These are phyloP conservation scores for Usnea hakonensis DNA, from an alignment of 495 filamentous ascomycete species.

Conservation along the genomic window DNA sequence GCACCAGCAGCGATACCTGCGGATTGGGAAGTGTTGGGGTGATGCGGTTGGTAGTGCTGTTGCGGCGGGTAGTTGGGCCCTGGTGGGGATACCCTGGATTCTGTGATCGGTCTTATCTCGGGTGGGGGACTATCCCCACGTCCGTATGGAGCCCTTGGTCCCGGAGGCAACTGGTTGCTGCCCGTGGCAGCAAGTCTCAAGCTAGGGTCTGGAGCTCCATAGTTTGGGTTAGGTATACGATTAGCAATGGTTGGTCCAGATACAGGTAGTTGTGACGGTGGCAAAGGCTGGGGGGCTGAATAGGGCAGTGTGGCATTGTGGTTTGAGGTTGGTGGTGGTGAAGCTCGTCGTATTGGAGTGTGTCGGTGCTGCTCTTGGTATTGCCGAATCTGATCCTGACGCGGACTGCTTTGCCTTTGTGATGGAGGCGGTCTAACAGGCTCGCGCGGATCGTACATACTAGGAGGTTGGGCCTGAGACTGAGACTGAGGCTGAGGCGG, in stretches of 20 bases:
- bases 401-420: constrained; percentile 60
- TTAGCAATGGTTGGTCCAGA: constrained; percentile 45
- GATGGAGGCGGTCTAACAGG: constrained; percentile 55
- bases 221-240: constrained; percentile 65
- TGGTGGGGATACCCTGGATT: constrained; percentile 77
- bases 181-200: constrained; percentile 52
- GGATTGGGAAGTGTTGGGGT: constrained; percentile 55
- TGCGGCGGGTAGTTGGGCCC: constrained; percentile 74
- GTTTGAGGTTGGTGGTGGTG: constrained; percentile 56
- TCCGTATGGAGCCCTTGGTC: constrained; percentile 48
- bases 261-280: constrained; percentile 51
- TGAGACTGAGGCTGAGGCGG: constrained; percentile 52
- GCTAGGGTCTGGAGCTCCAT: constrained; percentile 45
- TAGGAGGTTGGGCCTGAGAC: constrained; percentile 46
- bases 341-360: constrained; percentile 41
- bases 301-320: constrained; percentile 54
- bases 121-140: constrained; percentile 66
- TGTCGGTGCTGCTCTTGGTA: constrained; percentile 67
- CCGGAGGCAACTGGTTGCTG: constrained; percentile 39
- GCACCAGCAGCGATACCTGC: constrained; percentile 69
- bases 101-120: constrained; percentile 79
- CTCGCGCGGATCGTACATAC: constrained; percentile 75
- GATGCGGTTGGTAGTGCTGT: constrained; percentile 65
- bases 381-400: constrained; percentile 59
- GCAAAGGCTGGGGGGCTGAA: constrained; percentile 50